These are phyloP conservation scores for Penicillium vulpinum DNA, from an alignment of 2,329 filamentous ascomycete genomes.

Conservation along the genomic window DNA sequence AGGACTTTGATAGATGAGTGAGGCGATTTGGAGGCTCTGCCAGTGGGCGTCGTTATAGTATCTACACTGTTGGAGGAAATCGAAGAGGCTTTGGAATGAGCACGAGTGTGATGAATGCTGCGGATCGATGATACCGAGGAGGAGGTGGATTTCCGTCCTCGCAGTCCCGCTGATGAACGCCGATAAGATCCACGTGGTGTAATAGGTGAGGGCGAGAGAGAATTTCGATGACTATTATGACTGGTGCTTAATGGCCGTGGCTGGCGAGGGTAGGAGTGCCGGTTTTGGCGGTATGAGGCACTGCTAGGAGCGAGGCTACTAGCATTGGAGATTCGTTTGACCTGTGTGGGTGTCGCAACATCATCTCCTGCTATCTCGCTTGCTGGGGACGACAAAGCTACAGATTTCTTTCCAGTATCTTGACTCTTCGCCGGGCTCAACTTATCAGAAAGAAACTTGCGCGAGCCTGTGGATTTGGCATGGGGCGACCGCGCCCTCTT, in stretches of 20 bases:
- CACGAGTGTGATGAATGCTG: constrained; percentile 83
- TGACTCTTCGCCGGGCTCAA: constrained; percentile 42
- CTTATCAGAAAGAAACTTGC: constrained; percentile 43
- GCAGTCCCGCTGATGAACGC: constrained; percentile 76
- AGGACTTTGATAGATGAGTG: constrained; percentile 94
- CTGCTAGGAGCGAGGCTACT: constrained; percentile 46
- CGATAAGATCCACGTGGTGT: constrained; percentile 86
- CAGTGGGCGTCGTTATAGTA: constrained; percentile 67
- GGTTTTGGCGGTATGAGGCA: constrained; percentile 43
- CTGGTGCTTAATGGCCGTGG: constrained; percentile 38
- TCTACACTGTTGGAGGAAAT: constrained; percentile 80
- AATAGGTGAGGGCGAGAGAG: constrained; percentile 79
- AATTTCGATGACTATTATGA: constrained; percentile 59
- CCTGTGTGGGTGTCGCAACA: constrained; percentile 39
- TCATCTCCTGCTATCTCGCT: constrained; percentile 26
- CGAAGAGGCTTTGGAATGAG: constrained; percentile 91
- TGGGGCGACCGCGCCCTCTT: constrained; percentile 62
- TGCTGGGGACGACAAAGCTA: constrained; percentile 23
- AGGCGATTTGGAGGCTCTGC: constrained; percentile 68
- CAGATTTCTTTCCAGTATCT: constrained; percentile 33
- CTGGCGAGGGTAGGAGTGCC: constrained; percentile 44
- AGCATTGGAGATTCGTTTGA: constrained; percentile 43
- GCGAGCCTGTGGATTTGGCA: constrained; percentile 35
- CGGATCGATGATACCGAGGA: constrained; percentile 92
- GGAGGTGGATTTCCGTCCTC: constrained; percentile 92